Conservation (phyloP, 225 moss, liverwort and hornwort genomes). For the Marchantia paleacea region DNA sequence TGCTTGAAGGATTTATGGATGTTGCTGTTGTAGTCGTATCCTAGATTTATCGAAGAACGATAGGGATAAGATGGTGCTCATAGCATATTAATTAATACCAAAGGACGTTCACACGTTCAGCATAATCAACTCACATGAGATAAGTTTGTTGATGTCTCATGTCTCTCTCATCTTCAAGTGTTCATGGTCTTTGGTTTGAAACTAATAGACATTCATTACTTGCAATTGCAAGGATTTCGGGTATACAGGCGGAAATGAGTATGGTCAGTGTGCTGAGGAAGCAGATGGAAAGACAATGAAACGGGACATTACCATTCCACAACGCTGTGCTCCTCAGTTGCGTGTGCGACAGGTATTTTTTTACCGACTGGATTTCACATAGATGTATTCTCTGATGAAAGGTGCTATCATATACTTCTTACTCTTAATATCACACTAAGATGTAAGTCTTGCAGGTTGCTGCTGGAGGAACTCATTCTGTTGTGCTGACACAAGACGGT, state of each 20-base stretch:
- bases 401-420: neutral
- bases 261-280: slow-evolving; percentile 62
- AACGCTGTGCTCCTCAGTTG: slow-evolving; percentile 53
- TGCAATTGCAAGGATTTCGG: slow-evolving; percentile 51
- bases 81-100: too few relatives aligned
- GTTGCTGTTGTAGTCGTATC: too few relatives aligned
- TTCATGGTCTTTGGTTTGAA: slow-evolving; percentile 1
- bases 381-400: neutral
- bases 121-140: too few relatives aligned
- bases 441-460: slow-evolving; percentile 41
- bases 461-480: slow-evolving; percentile 64
- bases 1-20: too few relatives aligned
- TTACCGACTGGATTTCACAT: neutral
- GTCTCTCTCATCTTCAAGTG: too few relatives aligned
- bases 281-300: slow-evolving; percentile 43
- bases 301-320: slow-evolving; percentile 52
- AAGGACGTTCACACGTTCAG: too few relatives aligned
- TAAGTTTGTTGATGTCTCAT: too few relatives aligned
- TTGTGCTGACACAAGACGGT: slow-evolving; percentile 57
- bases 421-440: neutral
- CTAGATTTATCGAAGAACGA: too few relatives aligned
- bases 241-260: slow-evolving; percentile 72
- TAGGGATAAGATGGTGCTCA: too few relatives aligned
- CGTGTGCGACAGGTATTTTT: slow-evolving; percentile 51
- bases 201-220: slow-evolving; percentile 41